Percentiles rank a stretch among this genome's conserved stretches.
phyloP scores from a whole-genome alignment of 73 alveolate species.

The Uronychia binucleata region DNA sequence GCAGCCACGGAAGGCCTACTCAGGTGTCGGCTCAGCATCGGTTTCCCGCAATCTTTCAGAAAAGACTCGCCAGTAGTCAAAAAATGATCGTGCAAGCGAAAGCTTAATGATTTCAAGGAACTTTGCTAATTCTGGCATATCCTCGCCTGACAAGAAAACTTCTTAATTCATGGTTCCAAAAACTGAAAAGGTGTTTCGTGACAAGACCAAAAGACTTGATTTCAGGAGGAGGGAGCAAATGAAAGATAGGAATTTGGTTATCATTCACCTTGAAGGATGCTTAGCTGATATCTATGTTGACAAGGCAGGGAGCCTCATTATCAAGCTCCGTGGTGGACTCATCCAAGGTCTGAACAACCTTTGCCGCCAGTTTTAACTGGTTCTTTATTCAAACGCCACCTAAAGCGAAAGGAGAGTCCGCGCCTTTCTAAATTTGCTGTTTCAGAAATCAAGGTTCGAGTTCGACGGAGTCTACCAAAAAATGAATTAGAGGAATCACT shows the following conservation, averaged over 20 bases:
- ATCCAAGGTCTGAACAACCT: constrained; percentile 17
- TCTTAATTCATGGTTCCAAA: too few species aligned
- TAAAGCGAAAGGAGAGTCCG: constrained; percentile 27
- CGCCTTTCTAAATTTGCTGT: too few species aligned
- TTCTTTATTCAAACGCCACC: constrained; percentile 12
- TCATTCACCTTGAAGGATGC: constrained; percentile 37
- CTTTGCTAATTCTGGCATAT: too few species aligned
- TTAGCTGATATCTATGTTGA: constrained; percentile 19
- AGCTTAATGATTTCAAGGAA: too few species aligned
- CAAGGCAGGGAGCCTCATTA: background rate
- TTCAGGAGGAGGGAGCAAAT: constrained; percentile 47
- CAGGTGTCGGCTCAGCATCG: too few species aligned
- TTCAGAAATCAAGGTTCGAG: constrained; percentile 25
- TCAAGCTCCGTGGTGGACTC: constrained; percentile 27
- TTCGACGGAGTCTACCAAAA: constrained; percentile 33
- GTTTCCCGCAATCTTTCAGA: too few species aligned
- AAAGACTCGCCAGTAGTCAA: too few species aligned
- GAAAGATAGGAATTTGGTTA: constrained; percentile 40
- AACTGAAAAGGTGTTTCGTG: background rate
- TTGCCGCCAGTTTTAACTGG: constrained; percentile 8
- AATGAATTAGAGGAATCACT: constrained; percentile 4
- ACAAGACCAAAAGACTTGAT: constrained; percentile 22
- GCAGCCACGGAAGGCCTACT: too few species aligned
- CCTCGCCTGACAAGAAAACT: too few species aligned
- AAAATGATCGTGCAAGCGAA: too few species aligned